A percentile compares a stretch with the other conserved stretches of the same genome.
phyloP scores from a whole-genome alignment of 768 basidiomycete genomes.

The Tulasnella sp. region DNA sequence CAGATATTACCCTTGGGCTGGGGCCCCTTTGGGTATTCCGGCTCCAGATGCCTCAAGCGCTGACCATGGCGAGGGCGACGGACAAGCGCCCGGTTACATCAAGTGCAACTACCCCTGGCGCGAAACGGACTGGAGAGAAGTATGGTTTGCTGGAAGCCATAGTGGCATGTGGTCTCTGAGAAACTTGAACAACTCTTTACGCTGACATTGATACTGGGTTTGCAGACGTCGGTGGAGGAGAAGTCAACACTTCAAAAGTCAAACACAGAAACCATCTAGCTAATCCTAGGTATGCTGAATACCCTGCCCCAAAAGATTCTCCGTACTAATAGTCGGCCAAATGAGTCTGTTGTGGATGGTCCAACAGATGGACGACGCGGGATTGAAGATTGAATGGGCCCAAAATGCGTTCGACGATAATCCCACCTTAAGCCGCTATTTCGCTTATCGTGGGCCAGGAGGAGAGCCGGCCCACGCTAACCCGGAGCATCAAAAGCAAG shows the following conservation, averaged over 20 bases:
- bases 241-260: neutral
- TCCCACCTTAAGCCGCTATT: neutral
- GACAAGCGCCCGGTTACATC: neutral
- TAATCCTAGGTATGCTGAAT: neutral
- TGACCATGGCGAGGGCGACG: neutral
- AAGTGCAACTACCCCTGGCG: neutral
- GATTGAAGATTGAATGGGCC: no score
- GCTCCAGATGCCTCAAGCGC: neutral
- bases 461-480: neutral
- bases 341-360: neutral
- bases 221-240: neutral
- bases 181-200: neutral
- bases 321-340: neutral
- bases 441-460: neutral
- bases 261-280: neutral
- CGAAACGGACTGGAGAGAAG: slow-evolving; percentile 46
- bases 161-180: slow-evolving; percentile 15
- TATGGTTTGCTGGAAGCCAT: slow-evolving; percentile 57
- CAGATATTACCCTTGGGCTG: neutral
- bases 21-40: neutral
- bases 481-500: neutral
- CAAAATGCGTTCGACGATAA: no score
- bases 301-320: neutral
- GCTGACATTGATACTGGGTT: neutral
- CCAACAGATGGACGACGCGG: no score